Evolutionary conservation across 2,329 filamentous ascomycete genomes (phyloP), one percentile per base, ranked within the genome.

Genomic region (Didymella pinodella): DNA sequence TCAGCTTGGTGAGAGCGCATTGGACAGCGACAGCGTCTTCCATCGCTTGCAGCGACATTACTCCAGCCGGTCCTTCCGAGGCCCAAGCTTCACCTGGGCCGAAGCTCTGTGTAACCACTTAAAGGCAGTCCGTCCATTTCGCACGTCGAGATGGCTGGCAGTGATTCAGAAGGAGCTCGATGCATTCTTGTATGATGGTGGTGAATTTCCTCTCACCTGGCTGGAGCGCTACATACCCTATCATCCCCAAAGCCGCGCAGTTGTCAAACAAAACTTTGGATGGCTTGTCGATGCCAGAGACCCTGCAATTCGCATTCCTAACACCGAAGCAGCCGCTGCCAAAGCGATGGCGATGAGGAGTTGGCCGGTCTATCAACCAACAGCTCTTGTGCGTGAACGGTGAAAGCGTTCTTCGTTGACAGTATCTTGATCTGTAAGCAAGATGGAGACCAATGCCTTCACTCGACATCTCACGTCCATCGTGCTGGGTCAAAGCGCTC

Each of bases 241-340:
- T 18, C 11, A 20, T 11, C 20, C 6, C 11, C 5, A 5, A 25
- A 31, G 31, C 12, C 11, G 12, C 14, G 20, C 31, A 14, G 18
- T 16, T 10, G 22, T 34, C 20, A 36, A 11, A 29, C 31, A 20
- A 3, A 36, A 48, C 14, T 12, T 45, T 31, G 53, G 53, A 4
- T 55, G 53, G 53, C 31, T 55, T 29, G 29, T 55, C 36, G 38
- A 55, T n/a, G 53, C 36, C 28, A 41, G 53, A 16, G 38, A 55
- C n/a, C 29, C 45, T n/a, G 38, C 29, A 16, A 8, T 44, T 5
- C 46, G 28, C 36, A 26, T 16, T 12, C 22, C 7, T 14, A 43
- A 29, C 11, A 46, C 18, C 8, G 32, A 36, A 25, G 18, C 12
- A 7, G 10, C 16, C 12, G 14, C 7, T 28, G 36, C 44, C 28